Percentiles rank a stretch among this genome's conserved stretches.
phyloP scores from a whole-genome alignment of 192 early-diverging fungal genomes.

The Rhizophagus prolifer region DNA sequence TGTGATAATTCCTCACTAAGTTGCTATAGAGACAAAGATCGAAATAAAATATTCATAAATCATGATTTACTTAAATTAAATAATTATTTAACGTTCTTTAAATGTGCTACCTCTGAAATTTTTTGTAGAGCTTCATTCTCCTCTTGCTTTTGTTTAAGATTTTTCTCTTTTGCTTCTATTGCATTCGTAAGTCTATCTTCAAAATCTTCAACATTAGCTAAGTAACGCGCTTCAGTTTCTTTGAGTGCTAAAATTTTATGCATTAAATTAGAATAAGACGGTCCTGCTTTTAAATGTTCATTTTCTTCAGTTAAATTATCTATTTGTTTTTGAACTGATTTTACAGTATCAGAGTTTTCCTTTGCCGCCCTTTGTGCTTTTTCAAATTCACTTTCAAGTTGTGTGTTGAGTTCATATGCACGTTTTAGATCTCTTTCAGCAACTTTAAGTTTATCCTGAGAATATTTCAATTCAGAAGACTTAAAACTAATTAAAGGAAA shows the following conservation, averaged over 20 bases:
- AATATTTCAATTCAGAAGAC: conserved; percentile 16
- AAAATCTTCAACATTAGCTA: conserved; percentile 28
- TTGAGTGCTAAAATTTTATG: conserved; percentile 30
- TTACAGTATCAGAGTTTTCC: conserved; percentile 24
- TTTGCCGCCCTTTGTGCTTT: background rate
- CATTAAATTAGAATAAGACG: background rate
- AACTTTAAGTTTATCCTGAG: conserved; percentile 26
- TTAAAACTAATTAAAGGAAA: conserved; percentile 29
- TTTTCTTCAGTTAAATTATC: conserved; percentile 27
- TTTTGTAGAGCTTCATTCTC: conserved; percentile 46
- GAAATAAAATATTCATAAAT: background rate
- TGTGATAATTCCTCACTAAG: conserved; percentile 16
- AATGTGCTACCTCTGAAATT: conserved; percentile 35
- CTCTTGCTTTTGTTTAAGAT: conserved; percentile 44
- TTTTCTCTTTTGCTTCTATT: conserved; percentile 40
- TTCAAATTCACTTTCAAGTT: conserved; percentile 33
- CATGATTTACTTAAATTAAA: background rate
- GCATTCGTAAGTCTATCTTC: conserved; percentile 37
- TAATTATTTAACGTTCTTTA: background rate
- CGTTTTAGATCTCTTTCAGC: conserved; percentile 38
- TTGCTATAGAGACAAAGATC: background rate
- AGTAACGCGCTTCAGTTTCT: conserved; percentile 28
- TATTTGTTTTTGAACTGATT: conserved; percentile 21
- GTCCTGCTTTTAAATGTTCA: conserved; percentile 27
- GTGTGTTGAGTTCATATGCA: conserved; percentile 33